Percentiles rank a stretch among this genome's conserved stretches.
Evolutionary conservation across 805 yeast genomes (phyloP).

Genomic region (Helenozyma rhizophorensis): DNA sequence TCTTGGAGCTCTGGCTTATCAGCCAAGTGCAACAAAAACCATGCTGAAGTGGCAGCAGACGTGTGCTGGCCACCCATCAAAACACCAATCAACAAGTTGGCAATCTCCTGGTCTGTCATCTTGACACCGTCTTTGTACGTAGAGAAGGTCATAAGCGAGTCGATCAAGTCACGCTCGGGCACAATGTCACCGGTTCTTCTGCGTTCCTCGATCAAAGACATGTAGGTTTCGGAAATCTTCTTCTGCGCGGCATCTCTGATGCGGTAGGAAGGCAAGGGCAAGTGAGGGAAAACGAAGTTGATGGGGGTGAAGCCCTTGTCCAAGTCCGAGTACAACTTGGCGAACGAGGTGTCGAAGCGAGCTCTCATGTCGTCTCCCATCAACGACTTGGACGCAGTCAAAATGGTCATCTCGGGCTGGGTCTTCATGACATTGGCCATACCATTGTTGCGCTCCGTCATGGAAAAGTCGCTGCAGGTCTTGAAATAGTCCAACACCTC

Average conservation of each 20-base stretch:
- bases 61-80: constrained; percentile 99
- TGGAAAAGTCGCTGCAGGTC: constrained; percentile 45
- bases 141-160: constrained; percentile 74
- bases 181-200: constrained; percentile 68
- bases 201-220: constrained; percentile 71
- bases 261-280: constrained; percentile 83
- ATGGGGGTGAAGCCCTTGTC: constrained; percentile 97
- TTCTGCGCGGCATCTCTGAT: constrained; percentile 85
- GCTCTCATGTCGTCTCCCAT: constrained; percentile 89
- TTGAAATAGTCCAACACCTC: constrained; percentile 70
- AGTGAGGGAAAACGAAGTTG: constrained; percentile 90
- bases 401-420: constrained; percentile 93
- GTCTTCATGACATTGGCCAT: constrained; percentile 66
- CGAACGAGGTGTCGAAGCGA: constrained; percentile 77
- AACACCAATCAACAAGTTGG: constrained; percentile 89
- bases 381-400: constrained; percentile 90
- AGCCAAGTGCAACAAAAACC: constrained; percentile 89
- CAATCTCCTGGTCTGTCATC: constrained; percentile 94
- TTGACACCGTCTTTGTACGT: constrained; percentile 89
- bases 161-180: constrained; percentile 83
- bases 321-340: constrained; percentile 80
- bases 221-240: constrained; percentile 74
- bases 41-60: constrained; percentile 91
- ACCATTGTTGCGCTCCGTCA: constrained; percentile 39
- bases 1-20: constrained; percentile 84